Conservation (phyloP, 1,284 basidiomycete genomes). For the Cerioporus squamosus region DNA sequence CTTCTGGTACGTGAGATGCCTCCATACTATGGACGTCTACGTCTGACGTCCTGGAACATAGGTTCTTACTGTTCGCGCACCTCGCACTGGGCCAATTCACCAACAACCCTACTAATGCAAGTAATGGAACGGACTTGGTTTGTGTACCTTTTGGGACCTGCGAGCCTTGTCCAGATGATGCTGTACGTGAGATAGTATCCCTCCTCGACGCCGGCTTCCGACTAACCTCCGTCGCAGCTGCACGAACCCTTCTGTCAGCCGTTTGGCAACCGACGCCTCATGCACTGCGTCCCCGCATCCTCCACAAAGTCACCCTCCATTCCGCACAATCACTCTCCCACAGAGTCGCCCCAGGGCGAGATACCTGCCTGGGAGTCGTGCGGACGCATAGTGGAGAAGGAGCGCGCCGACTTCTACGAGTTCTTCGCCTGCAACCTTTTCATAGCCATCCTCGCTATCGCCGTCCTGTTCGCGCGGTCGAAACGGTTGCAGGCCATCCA, state of each 20-base stretch:
- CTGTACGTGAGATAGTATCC: conserved; percentile 60
- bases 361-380: conserved; percentile 89
- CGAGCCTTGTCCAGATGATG: conserved; percentile 80
- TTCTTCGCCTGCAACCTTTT: conserved; percentile 83
- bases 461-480: conserved; percentile 69
- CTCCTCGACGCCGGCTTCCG: background rate
- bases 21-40: background rate
- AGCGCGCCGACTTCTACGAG: conserved; percentile 86
- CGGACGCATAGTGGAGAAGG: conserved; percentile 77
- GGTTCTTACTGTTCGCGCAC: conserved; percentile 15
- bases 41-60: too few species aligned
- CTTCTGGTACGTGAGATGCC: conserved; percentile 4
- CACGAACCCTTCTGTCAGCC: conserved; percentile 89
- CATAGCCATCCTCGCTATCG: conserved; percentile 69
- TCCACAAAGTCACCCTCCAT: conserved; percentile 17
- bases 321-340: conserved; percentile 19
- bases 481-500: conserved; percentile 72
- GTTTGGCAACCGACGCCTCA: conserved; percentile 85
- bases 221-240: conserved; percentile 50
- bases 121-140: conserved; percentile 39
- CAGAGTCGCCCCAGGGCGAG: conserved; percentile 51
- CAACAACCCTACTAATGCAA: conserved; percentile 1
- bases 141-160: conserved; percentile 84
- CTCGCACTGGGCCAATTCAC: conserved; percentile 9
- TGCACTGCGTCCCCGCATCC: conserved; percentile 69